phyloP scores from a whole-genome alignment of 257 asterid genomes.

The Capsicum chinense region DNA sequence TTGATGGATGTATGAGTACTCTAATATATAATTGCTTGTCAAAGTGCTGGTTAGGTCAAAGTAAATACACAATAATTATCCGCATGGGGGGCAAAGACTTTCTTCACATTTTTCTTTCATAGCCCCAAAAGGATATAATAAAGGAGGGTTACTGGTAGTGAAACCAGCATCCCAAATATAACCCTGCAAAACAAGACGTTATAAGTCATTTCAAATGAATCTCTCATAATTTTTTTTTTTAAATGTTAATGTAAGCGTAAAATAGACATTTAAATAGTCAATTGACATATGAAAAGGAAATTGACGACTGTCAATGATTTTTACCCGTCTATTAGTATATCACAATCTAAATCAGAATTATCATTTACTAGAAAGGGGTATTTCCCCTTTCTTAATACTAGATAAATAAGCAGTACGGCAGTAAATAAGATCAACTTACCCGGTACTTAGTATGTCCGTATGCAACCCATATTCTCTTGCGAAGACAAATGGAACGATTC shows the following conservation, averaged over 20 bases:
- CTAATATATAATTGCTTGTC: background rate
- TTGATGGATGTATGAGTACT: background rate
- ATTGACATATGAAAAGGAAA: too few relatives aligned
- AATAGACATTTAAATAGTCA: background rate
- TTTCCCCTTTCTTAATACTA: background rate
- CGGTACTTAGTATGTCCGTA: constrained; percentile 68
- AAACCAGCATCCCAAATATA: constrained; percentile 70
- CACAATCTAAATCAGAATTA: background rate
- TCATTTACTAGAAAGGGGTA: background rate
- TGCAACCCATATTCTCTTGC: constrained; percentile 73
- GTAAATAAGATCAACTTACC: constrained; percentile 42
- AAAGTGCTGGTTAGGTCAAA: constrained; percentile 29
- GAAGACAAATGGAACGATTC: constrained; percentile 68
- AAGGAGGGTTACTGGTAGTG: constrained; percentile 64
- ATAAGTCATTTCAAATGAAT: background rate
- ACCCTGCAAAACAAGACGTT: constrained; percentile 52
- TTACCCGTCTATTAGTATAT: background rate
- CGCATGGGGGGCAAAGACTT: background rate
- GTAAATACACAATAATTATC: constrained; percentile 26
- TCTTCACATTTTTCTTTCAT: constrained; percentile 34
- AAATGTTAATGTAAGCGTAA: background rate
- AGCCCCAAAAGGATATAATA: constrained; percentile 59
- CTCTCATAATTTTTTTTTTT: background rate
- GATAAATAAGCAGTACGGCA: background rate
- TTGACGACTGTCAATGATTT: too few relatives aligned